Base-by-base conservation (phyloP, 2,329 filamentous ascomycete species). In the Chaetomium olivaceum region DNA sequence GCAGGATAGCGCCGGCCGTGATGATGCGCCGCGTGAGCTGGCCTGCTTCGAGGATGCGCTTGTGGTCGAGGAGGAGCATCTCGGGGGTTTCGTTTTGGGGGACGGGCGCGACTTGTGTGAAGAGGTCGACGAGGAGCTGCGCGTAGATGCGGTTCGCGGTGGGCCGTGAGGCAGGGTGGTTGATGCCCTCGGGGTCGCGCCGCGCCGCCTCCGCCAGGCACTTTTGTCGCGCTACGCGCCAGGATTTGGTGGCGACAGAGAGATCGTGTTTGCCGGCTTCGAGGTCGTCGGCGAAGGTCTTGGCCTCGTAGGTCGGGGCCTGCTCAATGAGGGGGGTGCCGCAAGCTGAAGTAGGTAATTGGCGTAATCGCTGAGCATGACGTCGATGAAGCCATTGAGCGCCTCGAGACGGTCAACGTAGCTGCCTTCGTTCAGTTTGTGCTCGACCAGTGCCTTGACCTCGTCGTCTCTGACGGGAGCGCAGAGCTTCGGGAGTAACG, bases 401-500 rank as follows among this genome's bases (percentile, higher is more conserved):
- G 89, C 88, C 77, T 92, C 89, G 0, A 94, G 83, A 68, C 91
- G 89, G 73, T 91, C 88, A 19, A 93, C 90, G 72, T 93, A 86
- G 73, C 88, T 84, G 4, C 87, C 86, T 25, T 83, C 80, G 56
- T 77, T 77, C 9, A 89, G 79, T 69, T 87, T 85, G 66, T 88
- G 86, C 58, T 89, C 85, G 1, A 88, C 81, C 23, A 94, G 77
- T 2, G 84, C 82, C 74, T 90, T 89, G 65, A 92, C 89, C 74
- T 92, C 88, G 4, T 86, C 86, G 73, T 95, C 91, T n/a, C 91
- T 84, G 73, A 91, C 88, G 0, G 91, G 91, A 0, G 91, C 91
- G 72, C 91, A 94, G 16, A 95, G 85, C 74, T 91, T 91, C 6
- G 91, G 91, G 58, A 95, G 80, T 56, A 95, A 83, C 1, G 86